A percentile compares a stretch with the other conserved stretches of the same genome.
phyloP scores from a whole-genome alignment of 2,329 filamentous ascomycete genomes.

The Aplosporella prunicola region DNA sequence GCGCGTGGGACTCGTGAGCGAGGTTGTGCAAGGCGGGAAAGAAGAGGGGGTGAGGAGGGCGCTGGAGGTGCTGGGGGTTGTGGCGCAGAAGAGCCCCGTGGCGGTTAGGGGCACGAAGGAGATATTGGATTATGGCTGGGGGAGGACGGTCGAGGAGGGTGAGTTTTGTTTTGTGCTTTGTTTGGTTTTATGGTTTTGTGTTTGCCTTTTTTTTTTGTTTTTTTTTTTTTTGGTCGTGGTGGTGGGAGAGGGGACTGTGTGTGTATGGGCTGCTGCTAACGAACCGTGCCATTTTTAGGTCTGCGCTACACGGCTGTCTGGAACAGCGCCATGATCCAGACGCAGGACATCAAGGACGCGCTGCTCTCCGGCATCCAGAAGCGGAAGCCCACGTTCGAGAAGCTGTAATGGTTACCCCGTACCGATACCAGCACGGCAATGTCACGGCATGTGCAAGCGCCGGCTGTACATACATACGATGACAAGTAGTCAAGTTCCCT shows the following conservation, averaged over 20 bases:
- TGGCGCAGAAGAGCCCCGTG: conserved; percentile 77
- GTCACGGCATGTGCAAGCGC: too few species aligned
- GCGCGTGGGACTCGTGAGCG: conserved; percentile 59
- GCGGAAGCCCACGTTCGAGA: conserved; percentile 73
- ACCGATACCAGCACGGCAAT: background rate
- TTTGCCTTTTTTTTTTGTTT: background rate
- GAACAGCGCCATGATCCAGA: conserved; percentile 79
- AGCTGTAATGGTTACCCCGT: conserved; percentile 62
- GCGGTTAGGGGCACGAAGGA: conserved; percentile 84
- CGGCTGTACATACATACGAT: too few species aligned
- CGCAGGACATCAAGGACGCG: conserved; percentile 63
- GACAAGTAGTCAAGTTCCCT: too few species aligned
- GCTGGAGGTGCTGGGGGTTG: conserved; percentile 51
- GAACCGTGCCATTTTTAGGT: conserved; percentile 18
- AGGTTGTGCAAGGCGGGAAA: conserved; percentile 53
- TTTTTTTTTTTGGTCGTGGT: conserved; percentile 3
- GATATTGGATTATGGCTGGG: conserved; percentile 70
- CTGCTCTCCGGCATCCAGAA: conserved; percentile 69
- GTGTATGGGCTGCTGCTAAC: conserved; percentile 2
- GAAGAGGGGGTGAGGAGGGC: conserved; percentile 52
- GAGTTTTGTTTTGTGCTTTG: conserved; percentile 33
- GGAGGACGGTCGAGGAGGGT: conserved; percentile 64
- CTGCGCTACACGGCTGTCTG: conserved; percentile 77
- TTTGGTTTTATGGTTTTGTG: conserved; percentile 23
- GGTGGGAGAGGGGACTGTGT: background rate